A percentile compares a stretch with the other conserved stretches of the same genome.
Evolutionary conservation across 2,329 filamentous ascomycete genomes (phyloP).

Genomic region (Cladosporium sp.): DNA sequence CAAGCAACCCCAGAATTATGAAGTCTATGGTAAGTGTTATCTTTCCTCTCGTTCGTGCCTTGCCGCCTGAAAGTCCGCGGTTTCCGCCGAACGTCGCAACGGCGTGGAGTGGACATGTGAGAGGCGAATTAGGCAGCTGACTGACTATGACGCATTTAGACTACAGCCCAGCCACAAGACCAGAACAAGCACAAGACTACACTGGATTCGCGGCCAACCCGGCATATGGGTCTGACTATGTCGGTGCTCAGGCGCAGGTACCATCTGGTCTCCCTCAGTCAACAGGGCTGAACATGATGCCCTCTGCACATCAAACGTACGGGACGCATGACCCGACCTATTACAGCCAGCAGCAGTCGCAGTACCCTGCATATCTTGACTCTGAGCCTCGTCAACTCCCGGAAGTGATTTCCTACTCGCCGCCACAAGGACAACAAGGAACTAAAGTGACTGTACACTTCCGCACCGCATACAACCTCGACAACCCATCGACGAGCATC

Average conservation of each 20-base stretch:
- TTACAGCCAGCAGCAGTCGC: constrained; percentile 59
- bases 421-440: constrained; percentile 66
- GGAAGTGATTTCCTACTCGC: constrained; percentile 69
- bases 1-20: constrained; percentile 71
- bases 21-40: constrained; percentile 73
- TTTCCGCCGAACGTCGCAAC: constrained; percentile 21
- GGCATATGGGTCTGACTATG: constrained; percentile 51
- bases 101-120: constrained; percentile 35
- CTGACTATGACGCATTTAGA: constrained; percentile 53
- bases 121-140: constrained; percentile 37
- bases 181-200: constrained; percentile 57
- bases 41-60: neutral
- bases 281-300: constrained; percentile 47
- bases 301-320: constrained; percentile 42
- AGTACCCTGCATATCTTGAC: constrained; percentile 66
- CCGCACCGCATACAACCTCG: constrained; percentile 71
- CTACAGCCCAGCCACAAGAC: constrained; percentile 59
- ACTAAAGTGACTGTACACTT: constrained; percentile 74
- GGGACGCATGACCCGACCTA: constrained; percentile 51
- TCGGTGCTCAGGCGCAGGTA: constrained; percentile 50
- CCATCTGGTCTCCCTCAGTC: constrained; percentile 49
- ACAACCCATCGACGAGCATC: constrained; percentile 50
- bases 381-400: constrained; percentile 60
- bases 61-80: constrained; percentile 11
- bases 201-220: constrained; percentile 49